Evolutionary conservation across 2,329 filamentous ascomycete genomes (phyloP), one percentile per base, ranked within the genome.

Genomic region (Ophiostoma quercus): DNA sequence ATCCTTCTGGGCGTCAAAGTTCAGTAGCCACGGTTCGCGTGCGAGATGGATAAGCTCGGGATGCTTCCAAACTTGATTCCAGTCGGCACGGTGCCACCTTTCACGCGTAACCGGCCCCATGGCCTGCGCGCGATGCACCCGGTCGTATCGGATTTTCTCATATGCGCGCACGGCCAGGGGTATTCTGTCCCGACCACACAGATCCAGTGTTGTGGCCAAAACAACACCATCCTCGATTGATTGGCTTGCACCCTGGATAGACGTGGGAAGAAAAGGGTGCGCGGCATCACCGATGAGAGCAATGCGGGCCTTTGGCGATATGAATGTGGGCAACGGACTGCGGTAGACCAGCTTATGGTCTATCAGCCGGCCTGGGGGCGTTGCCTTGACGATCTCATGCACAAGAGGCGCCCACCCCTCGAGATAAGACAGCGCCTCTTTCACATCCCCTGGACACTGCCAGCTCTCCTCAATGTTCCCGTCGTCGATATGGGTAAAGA

Each of bases 1-100:
- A 57, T 57, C 51, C 51, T 57, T 57, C 8, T 57, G 51, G 9
- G 51, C n/a, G 51, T 57, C 51, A 57, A 57, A 25, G 11, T 57
- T 11, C 2, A 22, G 51, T 54, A 54, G 22, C 51, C 51, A 47
- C 6, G 41, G 41, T 6, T 54, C 51, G 2, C 51, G 51, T 8
- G 22, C 51, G 11, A 54, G 51, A 57, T 57, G 51, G n/a, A 57
- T 57, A 9, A 57, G 51, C 51, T 57, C 11, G 7, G 51, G 51
- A 4, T 57, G 51, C 51, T 57, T 57, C 51, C 22, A 57, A 25
- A 57, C n/a, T 12, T 57, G 9, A 8, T 57, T 25, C 51, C 22
- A 57, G 51, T 57, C 22, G 51, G 51, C n/a, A 22, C n/a, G 22
- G 12, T 57, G 51, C n/a, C 22, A 57, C 19, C n/a, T 57, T 25